Percentiles rank a stretch among this genome's conserved stretches.
Evolutionary conservation across 1,284 basidiomycete genomes (phyloP).

Genomic region (Mycena sp.): DNA sequence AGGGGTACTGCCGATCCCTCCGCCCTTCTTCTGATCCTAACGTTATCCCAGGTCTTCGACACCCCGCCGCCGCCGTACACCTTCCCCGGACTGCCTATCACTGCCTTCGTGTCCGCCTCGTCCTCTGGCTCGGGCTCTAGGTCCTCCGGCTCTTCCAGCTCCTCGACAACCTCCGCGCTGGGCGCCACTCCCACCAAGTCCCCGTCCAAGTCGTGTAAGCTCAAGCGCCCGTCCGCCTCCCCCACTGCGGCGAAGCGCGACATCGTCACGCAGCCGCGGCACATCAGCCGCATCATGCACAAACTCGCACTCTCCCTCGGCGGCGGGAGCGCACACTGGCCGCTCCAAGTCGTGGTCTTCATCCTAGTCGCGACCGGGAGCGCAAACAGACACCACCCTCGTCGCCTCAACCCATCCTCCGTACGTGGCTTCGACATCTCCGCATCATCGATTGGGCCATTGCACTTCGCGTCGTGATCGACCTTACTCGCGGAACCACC

Average conservation of each 20-base stretch:
- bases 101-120: conserved; percentile 47
- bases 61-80: conserved; percentile 51
- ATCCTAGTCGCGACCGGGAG: no score
- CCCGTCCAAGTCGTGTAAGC: conserved; percentile 37
- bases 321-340: conserved; percentile 18
- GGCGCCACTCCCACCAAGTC: conserved; percentile 16
- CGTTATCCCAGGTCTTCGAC: conserved; percentile 13
- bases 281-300: conserved; percentile 40
- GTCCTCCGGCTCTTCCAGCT: conserved; percentile 12
- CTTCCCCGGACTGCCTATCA: conserved; percentile 63
- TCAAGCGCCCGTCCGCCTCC: conserved; percentile 30
- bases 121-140: not conserved
- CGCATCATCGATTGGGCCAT: no score
- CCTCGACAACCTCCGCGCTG: conserved; percentile 1
- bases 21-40: not conserved
- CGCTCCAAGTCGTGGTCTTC: no score
- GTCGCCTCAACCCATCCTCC: no score
- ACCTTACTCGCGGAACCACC: no score
- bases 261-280: conserved; percentile 24
- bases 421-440: no score
- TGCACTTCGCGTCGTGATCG: no score
- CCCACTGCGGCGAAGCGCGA: conserved; percentile 15
- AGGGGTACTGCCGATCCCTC: no score
- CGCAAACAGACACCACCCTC: no score
- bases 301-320: conserved; percentile 27